A percentile compares a stretch with the other conserved stretches of the same genome.
Conservation (phyloP, 140 eudicot genomes). For the Flaveria floridana region DNA sequence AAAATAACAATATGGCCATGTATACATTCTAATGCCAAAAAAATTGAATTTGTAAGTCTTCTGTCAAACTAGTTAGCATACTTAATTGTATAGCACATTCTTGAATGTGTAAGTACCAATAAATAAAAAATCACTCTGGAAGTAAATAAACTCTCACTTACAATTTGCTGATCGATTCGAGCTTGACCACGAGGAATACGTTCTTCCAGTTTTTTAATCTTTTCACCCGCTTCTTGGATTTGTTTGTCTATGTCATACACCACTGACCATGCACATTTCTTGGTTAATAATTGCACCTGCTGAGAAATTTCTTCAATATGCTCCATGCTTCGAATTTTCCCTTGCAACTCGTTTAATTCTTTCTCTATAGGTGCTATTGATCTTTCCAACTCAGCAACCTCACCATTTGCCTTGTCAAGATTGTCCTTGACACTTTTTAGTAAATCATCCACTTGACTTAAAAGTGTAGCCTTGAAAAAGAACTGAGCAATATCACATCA, state of each 20-base stretch:
- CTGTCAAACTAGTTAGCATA: conserved; percentile 17
- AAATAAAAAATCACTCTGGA: conserved; percentile 10
- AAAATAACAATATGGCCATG: background rate
- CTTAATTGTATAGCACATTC: background rate
- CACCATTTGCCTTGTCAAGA: conserved; percentile 57
- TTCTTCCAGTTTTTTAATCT: conserved; percentile 54
- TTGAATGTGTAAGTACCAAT: conserved; percentile 9
- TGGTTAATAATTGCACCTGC: conserved; percentile 53
- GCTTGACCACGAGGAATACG: conserved; percentile 62
- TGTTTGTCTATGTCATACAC: conserved; percentile 69
- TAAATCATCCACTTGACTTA: conserved; percentile 82
- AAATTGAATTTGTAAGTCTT: background rate
- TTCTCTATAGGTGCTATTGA: conserved; percentile 64
- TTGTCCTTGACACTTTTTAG: conserved; percentile 53
- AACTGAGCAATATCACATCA: conserved; percentile 50
- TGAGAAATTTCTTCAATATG: conserved; percentile 76
- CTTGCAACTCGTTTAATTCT: conserved; percentile 80
- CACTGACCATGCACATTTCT: conserved; percentile 85
- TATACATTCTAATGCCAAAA: conserved; percentile 1
- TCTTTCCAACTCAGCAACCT: conserved; percentile 60
- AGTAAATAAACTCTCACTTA: conserved; percentile 40
- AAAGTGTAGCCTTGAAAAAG: conserved; percentile 92
- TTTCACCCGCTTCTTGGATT: conserved; percentile 38
- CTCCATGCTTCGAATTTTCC: conserved; percentile 79
- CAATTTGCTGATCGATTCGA: conserved; percentile 55